A percentile compares a stretch with the other conserved stretches of the same genome.
Evolutionary conservation across 148 eudicot species (phyloP).

Genomic region (Dysphania ambrosioides): DNA sequence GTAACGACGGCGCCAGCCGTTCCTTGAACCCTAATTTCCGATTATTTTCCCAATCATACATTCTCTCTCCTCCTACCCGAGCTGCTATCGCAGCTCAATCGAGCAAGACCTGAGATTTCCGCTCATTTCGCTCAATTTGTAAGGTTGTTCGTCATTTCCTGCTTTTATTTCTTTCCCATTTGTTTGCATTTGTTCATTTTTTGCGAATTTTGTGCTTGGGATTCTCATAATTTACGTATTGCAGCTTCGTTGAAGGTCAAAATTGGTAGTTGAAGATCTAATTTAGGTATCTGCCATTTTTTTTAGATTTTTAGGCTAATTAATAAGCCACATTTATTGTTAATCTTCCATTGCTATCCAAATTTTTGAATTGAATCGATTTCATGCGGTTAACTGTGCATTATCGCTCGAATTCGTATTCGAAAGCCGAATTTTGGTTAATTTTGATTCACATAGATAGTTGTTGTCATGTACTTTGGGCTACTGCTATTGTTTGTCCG

Average conservation of each 20-base stretch:
- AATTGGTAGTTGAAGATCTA: neutral
- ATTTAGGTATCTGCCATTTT: neutral
- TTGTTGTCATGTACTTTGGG: too few relatives aligned
- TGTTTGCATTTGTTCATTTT: neutral
- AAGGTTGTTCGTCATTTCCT: neutral
- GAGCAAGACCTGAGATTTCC: neutral
- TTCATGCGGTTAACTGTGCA: too few relatives aligned
- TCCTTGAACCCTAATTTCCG: neutral
- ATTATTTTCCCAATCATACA: neutral
- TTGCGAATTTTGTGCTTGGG: neutral
- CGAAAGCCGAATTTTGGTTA: too few relatives aligned
- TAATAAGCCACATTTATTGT: too few relatives aligned
- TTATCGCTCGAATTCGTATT: too few relatives aligned
- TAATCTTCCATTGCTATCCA: too few relatives aligned
- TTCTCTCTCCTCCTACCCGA: neutral
- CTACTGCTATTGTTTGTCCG: neutral
- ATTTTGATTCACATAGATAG: too few relatives aligned
- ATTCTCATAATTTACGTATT: neutral
- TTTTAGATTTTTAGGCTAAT: too few relatives aligned
- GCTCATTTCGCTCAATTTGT: neutral
- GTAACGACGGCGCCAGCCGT: neutral
- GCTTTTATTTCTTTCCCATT: too few relatives aligned
- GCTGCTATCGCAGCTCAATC: neutral
- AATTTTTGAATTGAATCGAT: too few relatives aligned
- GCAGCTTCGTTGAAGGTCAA: conserved; percentile 14